phyloP scores from a whole-genome alignment of 2,329 filamentous ascomycete species.

The Xylaria polymorpha region DNA sequence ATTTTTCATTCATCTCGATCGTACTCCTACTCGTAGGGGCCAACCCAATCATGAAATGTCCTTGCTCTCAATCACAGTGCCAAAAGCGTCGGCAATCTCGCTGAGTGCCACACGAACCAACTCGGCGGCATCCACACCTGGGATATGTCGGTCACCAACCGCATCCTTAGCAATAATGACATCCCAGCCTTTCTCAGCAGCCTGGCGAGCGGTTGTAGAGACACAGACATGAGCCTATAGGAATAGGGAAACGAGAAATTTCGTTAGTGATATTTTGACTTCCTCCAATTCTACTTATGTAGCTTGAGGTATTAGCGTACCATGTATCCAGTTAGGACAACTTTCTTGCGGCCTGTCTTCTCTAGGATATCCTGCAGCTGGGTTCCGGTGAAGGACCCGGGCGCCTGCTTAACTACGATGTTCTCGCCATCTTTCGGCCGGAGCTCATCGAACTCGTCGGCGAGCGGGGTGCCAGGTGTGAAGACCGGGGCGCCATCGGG shows the following conservation, averaged over 20 bases:
- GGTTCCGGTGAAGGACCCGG: constrained; percentile 29
- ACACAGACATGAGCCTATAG: constrained; percentile 32
- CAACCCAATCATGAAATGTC: constrained; percentile 11
- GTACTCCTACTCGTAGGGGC: not conserved
- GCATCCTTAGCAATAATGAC: constrained; percentile 28
- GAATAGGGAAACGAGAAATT: not conserved
- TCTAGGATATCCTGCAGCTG: constrained; percentile 29
- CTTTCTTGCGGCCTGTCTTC: constrained; percentile 28
- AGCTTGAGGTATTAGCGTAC: constrained; percentile 10
- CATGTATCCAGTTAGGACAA: constrained; percentile 34
- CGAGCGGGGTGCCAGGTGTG: constrained; percentile 27
- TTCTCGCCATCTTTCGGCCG: constrained; percentile 15
- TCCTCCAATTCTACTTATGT: not conserved
- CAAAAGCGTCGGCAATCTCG: constrained; percentile 33
- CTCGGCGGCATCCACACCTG: constrained; percentile 26
- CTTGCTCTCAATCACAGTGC: constrained; percentile 30
- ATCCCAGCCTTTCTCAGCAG: constrained; percentile 30
- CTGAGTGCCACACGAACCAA: constrained; percentile 30
- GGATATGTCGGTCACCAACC: constrained; percentile 32
- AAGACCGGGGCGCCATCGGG: constrained; percentile 30
- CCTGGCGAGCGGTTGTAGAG: constrained; percentile 31
- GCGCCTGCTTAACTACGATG: constrained; percentile 18
- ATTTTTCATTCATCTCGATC: not conserved
- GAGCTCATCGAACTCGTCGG: constrained; percentile 32
- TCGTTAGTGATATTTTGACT: not conserved